phyloP scores from a whole-genome alignment of 78 protist species.

The Cavenderia fasciculata region DNA sequence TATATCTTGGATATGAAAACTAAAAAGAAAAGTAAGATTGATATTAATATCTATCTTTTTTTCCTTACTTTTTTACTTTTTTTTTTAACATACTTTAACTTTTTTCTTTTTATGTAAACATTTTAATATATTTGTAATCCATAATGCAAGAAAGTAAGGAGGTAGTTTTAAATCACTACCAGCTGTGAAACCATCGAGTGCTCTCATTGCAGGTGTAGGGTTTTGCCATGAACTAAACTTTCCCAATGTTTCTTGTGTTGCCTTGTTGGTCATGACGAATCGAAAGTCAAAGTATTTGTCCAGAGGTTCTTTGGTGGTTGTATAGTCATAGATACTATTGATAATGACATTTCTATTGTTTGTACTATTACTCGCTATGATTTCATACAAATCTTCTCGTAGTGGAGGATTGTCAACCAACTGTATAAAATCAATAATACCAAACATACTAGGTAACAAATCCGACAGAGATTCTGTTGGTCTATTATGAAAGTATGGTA shows the following conservation, averaged over 20 bases:
- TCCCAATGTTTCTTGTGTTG: not conserved
- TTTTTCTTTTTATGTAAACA: not conserved
- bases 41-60: too few species aligned
- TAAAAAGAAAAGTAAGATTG: too few species aligned
- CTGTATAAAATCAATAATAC: not conserved
- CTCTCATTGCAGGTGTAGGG: not conserved
- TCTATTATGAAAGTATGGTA: too few species aligned
- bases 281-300: not conserved
- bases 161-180: slow-evolving; percentile 31
- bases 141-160: slow-evolving; percentile 8
- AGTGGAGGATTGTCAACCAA: too few species aligned
- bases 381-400: too few species aligned
- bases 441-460: not conserved
- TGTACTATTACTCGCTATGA: too few species aligned
- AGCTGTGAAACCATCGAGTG: slow-evolving; percentile 11
- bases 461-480: too few species aligned
- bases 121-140: slow-evolving; percentile 40
- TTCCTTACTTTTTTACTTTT: too few species aligned
- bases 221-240: not conserved
- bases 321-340: too few species aligned
- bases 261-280: not conserved
- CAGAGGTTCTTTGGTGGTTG: not conserved
- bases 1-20: slow-evolving; percentile 37
- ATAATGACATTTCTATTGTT: too few species aligned
- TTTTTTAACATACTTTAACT: too few species aligned